Conservation (phyloP, 164 flowering plant genomes). For the Vitis vinifera region DNA sequence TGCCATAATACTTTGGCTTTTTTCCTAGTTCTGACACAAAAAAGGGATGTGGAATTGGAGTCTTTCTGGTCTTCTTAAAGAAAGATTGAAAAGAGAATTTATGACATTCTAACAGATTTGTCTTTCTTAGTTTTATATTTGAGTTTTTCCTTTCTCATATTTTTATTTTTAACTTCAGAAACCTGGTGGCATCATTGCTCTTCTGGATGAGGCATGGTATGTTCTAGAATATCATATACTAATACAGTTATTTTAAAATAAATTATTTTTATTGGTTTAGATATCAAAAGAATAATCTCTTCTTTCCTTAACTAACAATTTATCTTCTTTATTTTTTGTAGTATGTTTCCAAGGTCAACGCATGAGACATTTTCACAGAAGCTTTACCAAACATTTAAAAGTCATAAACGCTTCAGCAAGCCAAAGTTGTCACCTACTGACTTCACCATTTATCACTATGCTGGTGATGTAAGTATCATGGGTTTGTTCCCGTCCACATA, state of each 20-base stretch:
- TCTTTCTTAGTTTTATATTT: background rate
- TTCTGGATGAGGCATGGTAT: conserved; percentile 64
- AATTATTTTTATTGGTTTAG: background rate
- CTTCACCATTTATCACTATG: conserved; percentile 57
- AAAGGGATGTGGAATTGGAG: too few species aligned
- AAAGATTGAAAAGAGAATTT: background rate
- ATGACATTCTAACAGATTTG: background rate
- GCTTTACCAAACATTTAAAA: conserved; percentile 54
- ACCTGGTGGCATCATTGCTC: conserved; percentile 64
- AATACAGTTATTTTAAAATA: background rate
- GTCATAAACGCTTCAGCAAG: conserved; percentile 53
- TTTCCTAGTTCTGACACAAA: too few species aligned
- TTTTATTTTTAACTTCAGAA: conserved; percentile 32
- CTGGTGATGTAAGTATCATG: conserved; percentile 50
- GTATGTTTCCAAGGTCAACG: conserved; percentile 68
- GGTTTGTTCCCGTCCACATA: too few species aligned
- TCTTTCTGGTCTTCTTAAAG: too few species aligned
- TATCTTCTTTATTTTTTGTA: conserved; percentile 18
- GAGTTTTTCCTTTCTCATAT: conserved; percentile 2
- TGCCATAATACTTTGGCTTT: too few species aligned
- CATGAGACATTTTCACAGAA: conserved; percentile 56
- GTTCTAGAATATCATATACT: background rate
- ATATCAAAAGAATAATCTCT: too few species aligned
- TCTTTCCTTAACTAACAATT: too few species aligned
- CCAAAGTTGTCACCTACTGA: conserved; percentile 55